These are phyloP conservation scores for Phytopythium cucurbitacearum DNA, from an alignment of 352 stramenopile genomes.

Conservation along the genomic window DNA sequence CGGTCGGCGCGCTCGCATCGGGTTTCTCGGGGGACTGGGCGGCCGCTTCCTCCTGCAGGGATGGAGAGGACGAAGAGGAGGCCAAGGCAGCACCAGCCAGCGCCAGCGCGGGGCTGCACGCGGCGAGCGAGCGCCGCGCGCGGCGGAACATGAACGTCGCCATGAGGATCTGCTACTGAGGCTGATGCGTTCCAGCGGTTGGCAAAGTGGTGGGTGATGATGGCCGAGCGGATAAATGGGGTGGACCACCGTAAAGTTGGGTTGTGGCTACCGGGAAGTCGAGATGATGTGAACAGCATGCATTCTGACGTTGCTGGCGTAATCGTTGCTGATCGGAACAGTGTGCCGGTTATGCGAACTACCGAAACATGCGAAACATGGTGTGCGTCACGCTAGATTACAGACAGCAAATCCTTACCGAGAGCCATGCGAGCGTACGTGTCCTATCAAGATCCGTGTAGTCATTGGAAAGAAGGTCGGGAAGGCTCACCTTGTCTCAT, in stretches of 20 bases:
- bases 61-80: neutral
- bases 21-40: neutral
- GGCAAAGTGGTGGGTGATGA: slow-evolving; percentile 2
- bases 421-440: neutral
- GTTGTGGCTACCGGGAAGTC: slow-evolving; percentile 1
- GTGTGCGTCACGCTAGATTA: neutral
- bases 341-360: neutral
- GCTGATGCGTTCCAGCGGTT: too few relatives aligned
- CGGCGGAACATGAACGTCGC: slow-evolving; percentile 7
- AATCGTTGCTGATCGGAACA: neutral
- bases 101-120: slow-evolving; percentile 12
- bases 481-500: slow-evolving; percentile 3
- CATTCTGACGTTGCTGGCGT: neutral
- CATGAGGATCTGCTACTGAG: neutral
- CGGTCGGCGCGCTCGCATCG: neutral
- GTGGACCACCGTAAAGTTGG: slow-evolving; percentile 2
- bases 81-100: slow-evolving; percentile 17
- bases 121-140: slow-evolving; percentile 14
- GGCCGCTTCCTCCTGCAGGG: slow-evolving; percentile 9
- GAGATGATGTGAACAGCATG: neutral
- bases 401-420: too few relatives aligned
- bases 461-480: too few relatives aligned
- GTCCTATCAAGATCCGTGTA: neutral
- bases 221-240: slow-evolving; percentile 3
- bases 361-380: neutral